Evolutionary conservation across 1,284 basidiomycete species (phyloP).

Genomic region (Phylloboletellus chloephorus): DNA sequence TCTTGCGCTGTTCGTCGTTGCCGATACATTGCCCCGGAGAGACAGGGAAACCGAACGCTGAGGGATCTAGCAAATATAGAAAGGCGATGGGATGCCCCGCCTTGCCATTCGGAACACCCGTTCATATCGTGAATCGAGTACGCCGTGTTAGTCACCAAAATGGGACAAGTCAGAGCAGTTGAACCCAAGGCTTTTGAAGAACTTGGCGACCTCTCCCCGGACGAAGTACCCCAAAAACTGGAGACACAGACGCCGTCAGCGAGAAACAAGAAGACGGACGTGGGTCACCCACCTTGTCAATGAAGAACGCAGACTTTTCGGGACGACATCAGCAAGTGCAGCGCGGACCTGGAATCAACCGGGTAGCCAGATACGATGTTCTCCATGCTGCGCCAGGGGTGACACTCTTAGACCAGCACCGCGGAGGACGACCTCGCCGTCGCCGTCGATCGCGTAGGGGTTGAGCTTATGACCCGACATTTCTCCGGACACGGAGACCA

Average conservation of each 20-base stretch:
- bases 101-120: neutral
- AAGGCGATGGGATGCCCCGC: neutral
- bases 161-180: constrained; percentile 71
- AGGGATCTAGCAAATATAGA: constrained; percentile 25
- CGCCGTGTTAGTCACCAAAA: constrained; percentile 66
- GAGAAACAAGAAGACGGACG: neutral
- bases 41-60: constrained; percentile 64
- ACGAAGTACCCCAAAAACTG: constrained; percentile 76
- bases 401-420: constrained; percentile 59
- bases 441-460: constrained; percentile 45
- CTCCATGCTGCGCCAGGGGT: constrained; percentile 43
- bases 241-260: neutral
- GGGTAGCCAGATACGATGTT: constrained; percentile 61
- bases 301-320: constrained; percentile 71
- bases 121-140: constrained; percentile 67
- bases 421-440: constrained; percentile 53
- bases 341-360: constrained; percentile 64
- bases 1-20: constrained; percentile 47
- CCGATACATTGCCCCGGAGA: constrained; percentile 54
- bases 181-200: constrained; percentile 63
- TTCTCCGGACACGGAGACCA: constrained; percentile 7
- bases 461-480: constrained; percentile 8
- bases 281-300: constrained; percentile 53
- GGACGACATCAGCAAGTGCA: constrained; percentile 56
- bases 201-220: constrained; percentile 60